These are phyloP conservation scores for Lactarius vividus DNA, from an alignment of 768 basidiomycete species.

Conservation along the genomic window DNA sequence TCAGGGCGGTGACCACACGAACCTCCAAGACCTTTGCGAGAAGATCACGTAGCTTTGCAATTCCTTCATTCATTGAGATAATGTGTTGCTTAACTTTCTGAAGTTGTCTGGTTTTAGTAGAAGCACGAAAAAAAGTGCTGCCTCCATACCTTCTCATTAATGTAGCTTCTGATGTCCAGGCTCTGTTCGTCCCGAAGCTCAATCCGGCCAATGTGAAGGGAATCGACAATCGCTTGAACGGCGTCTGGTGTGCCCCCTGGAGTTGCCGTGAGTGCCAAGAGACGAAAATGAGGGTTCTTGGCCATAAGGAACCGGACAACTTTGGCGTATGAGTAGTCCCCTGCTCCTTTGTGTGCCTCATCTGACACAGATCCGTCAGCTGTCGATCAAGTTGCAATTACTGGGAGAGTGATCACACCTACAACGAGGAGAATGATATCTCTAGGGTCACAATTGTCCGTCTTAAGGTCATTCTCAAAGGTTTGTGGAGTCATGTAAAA, in stretches of 20 bases:
- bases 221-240: conserved; percentile 90
- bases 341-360: conserved; percentile 93
- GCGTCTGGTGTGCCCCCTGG: conserved; percentile 83
- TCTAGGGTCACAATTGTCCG: conserved; percentile 67
- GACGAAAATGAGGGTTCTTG: conserved; percentile 89
- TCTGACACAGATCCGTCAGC: conserved; percentile 45
- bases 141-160: conserved; percentile 73
- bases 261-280: conserved; percentile 93
- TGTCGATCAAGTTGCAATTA: neutral
- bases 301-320: conserved; percentile 88
- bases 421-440: conserved; percentile 88
- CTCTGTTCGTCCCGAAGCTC: conserved; percentile 93
- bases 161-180: conserved; percentile 79
- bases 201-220: conserved; percentile 90
- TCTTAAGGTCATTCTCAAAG: conserved; percentile 77
- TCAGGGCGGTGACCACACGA: conserved; percentile 28
- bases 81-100: conserved; percentile 78
- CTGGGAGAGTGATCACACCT: conserved; percentile 46
- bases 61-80: conserved; percentile 67
- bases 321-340: conserved; percentile 90
- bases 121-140: neutral
- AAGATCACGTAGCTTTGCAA: conserved; percentile 62
- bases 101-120: neutral
- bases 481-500: conserved; percentile 98
- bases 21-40: conserved; percentile 77